These are phyloP conservation scores for Psilocybe tampanensis DNA, from an alignment of 768 basidiomycete species.

Conservation along the genomic window DNA sequence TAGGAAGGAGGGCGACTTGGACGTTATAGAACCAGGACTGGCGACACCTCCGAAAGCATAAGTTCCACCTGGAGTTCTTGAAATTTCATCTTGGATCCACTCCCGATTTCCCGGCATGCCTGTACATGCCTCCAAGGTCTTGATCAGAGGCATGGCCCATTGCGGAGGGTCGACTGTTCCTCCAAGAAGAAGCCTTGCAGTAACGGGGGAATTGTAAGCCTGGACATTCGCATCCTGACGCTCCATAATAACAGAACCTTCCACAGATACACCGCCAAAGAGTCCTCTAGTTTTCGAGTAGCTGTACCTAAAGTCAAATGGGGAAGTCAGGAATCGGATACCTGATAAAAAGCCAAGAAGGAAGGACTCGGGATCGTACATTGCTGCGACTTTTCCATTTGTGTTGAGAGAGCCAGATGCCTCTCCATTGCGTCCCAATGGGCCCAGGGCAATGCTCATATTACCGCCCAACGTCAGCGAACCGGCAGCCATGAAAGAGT, in stretches of 20 bases:
- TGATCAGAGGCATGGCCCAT: constrained; percentile 79
- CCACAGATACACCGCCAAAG: constrained; percentile 88
- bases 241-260: constrained; percentile 91
- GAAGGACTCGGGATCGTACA: constrained; percentile 45
- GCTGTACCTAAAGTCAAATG: constrained; percentile 60
- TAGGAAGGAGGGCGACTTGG: constrained; percentile 36
- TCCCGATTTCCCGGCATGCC: constrained; percentile 65
- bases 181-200: constrained; percentile 77
- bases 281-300: constrained; percentile 92
- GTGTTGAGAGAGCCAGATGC: constrained; percentile 82
- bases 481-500: constrained; percentile 93
- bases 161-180: constrained; percentile 73
- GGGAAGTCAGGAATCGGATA: constrained; percentile 5
- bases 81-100: constrained; percentile 62
- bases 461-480: constrained; percentile 90
- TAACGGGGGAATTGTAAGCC: constrained; percentile 78
- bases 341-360: constrained; percentile 5
- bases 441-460: constrained; percentile 86
- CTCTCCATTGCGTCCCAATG: constrained; percentile 94
- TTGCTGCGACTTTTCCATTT: constrained; percentile 87
- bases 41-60: constrained; percentile 68
- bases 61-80: constrained; percentile 31
- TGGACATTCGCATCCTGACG: constrained; percentile 89
- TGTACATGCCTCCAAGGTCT: constrained; percentile 72
- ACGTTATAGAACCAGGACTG: constrained; percentile 36